Conservation (phyloP, 139 green algal genomes). For the Closterium sp. region DNA sequence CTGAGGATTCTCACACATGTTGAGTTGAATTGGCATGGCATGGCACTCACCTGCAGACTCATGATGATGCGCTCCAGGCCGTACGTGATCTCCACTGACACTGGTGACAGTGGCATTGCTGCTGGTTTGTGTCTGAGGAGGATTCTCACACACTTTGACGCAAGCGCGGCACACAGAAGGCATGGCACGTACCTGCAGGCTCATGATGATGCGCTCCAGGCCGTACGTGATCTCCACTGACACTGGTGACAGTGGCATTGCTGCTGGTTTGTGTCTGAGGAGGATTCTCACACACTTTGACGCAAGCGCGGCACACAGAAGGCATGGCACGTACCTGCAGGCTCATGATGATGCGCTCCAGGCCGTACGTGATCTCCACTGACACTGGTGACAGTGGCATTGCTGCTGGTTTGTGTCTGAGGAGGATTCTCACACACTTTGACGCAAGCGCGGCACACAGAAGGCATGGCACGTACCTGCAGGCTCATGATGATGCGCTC, state of each 20-base stretch:
- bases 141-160: no score
- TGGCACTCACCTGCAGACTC: conserved; percentile 92
- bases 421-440: no score
- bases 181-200: conserved; percentile 68
- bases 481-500: conserved; percentile 97
- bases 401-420: no score
- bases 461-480: conserved; percentile 66
- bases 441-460: no score
- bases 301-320: no score
- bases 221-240: neutral
- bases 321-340: neutral
- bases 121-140: no score
- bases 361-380: neutral
- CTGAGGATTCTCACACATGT: conserved; percentile 97
- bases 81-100: conserved; percentile 49
- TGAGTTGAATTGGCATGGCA: no score
- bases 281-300: no score
- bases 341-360: neutral
- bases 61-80: neutral
- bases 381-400: neutral
- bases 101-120: no score
- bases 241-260: no score
- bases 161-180: no score
- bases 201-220: conserved; percentile 31
- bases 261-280: no score